Conservation (phyloP, 1,284 basidiomycete genomes). For the Ustilago cynodontis region DNA sequence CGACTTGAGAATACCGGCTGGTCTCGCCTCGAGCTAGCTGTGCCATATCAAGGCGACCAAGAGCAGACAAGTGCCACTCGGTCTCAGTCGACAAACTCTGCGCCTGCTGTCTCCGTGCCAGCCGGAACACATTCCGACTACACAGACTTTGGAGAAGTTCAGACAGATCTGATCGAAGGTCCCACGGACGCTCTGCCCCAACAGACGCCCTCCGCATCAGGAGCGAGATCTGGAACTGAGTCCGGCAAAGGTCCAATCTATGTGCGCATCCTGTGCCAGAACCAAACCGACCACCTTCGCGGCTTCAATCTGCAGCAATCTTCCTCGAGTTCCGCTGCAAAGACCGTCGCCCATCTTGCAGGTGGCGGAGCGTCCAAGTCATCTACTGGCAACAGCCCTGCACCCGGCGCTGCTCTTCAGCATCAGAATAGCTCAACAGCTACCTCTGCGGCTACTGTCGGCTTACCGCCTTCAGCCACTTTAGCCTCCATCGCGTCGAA, state of each 20-base stretch:
- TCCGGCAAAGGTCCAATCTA: slow-evolving; percentile 32
- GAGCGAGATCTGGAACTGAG: slow-evolving; percentile 11
- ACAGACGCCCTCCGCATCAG: neutral
- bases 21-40: slow-evolving; percentile 71
- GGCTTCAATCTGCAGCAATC: slow-evolving; percentile 29
- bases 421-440: slow-evolving; percentile 9
- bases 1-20: slow-evolving; percentile 73
- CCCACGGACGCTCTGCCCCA: slow-evolving; percentile 6
- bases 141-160: slow-evolving; percentile 40
- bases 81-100: neutral
- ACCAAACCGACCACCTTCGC: slow-evolving; percentile 57
- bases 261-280: slow-evolving; percentile 59
- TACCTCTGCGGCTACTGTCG: slow-evolving; percentile 16
- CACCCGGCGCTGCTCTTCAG: slow-evolving; percentile 7
- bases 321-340: slow-evolving; percentile 21
- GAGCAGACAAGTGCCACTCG: neutral
- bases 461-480: slow-evolving; percentile 39
- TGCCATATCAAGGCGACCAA: slow-evolving; percentile 29
- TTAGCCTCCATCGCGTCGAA: slow-evolving; percentile 52
- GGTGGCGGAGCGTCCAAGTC: slow-evolving; percentile 26
- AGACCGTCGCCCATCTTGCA: slow-evolving; percentile 34
- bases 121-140: slow-evolving; percentile 12
- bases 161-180: slow-evolving; percentile 30
- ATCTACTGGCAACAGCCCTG: slow-evolving; percentile 11
- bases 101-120: neutral